phyloP scores from a whole-genome alignment of 2,329 filamentous ascomycete species.

The Niveomyces coronatus region DNA sequence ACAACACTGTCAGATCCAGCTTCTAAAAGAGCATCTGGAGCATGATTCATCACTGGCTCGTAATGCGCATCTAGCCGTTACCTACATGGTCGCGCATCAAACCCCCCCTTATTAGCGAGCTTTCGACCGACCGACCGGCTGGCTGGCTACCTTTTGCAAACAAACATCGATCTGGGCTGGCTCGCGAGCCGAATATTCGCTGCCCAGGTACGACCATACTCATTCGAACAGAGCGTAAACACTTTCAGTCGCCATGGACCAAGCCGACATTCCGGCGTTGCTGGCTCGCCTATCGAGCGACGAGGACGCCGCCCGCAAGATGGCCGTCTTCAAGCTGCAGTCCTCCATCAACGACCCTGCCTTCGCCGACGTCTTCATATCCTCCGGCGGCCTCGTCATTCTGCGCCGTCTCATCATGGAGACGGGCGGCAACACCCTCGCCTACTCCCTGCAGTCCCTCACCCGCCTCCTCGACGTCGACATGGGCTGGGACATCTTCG shows the following conservation, averaged over 20 bases:
- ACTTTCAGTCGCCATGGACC: conserved; percentile 40
- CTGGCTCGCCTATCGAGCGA: conserved; percentile 54
- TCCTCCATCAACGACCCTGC: conserved; percentile 89
- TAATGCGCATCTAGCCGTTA: no score
- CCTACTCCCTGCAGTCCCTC: conserved; percentile 86
- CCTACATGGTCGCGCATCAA: no score
- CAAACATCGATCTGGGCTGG: no score
- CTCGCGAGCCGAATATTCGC: no score
- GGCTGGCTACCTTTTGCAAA: no score
- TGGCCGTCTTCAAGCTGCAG: conserved; percentile 98
- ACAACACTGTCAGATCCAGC: no score
- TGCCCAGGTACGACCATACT: neutral
- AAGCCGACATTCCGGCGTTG: conserved; percentile 56
- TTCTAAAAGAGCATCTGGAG: no score
- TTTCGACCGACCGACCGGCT: no score
- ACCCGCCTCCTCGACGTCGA: conserved; percentile 85
- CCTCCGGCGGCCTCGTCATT: conserved; percentile 72
- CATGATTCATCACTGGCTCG: no score
- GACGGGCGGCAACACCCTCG: conserved; percentile 84
- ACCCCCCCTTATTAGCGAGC: no score
- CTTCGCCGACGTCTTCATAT: conserved; percentile 94
- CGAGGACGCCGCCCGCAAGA: conserved; percentile 89
- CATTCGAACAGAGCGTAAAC: neutral
- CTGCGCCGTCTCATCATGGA: conserved; percentile 75
- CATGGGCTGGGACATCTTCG: conserved; percentile 91